Conservation (phyloP, 2,329 filamentous ascomycete genomes). For the Colletotrichum kahawae region DNA sequence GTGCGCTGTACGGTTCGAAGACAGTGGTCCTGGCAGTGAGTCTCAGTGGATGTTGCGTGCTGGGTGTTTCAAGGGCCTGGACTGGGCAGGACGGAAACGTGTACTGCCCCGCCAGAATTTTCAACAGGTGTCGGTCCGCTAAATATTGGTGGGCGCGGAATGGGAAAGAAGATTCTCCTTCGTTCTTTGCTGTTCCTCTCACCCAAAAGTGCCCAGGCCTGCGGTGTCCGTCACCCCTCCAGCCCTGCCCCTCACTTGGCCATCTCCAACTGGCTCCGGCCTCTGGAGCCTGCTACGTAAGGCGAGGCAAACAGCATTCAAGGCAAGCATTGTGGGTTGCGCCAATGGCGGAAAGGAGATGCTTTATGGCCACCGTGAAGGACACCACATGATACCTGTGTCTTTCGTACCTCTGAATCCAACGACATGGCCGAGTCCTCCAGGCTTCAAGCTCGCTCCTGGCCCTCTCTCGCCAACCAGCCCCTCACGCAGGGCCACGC, state of each 20-base stretch:
- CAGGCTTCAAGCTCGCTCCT: background rate
- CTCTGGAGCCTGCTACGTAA: constrained; percentile 5
- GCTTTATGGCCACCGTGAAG: background rate
- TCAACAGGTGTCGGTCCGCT: background rate
- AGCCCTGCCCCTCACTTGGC: constrained; percentile 7
- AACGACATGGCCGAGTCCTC: background rate
- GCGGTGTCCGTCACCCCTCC: background rate
- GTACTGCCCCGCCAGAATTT: background rate
- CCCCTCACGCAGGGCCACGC: background rate
- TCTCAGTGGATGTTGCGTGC: background rate
- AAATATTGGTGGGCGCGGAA: constrained; percentile 21
- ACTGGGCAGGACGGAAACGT: background rate
- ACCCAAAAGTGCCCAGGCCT: background rate
- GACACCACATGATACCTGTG: background rate
- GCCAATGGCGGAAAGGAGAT: background rate
- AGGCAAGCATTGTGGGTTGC: background rate
- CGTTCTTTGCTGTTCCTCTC: constrained; percentile 14
- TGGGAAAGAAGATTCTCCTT: constrained; percentile 26
- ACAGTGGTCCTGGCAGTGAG: background rate
- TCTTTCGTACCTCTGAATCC: background rate
- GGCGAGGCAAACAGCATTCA: background rate
- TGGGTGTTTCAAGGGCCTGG: background rate
- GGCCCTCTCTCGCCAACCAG: background rate
- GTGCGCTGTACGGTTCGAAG: background rate
- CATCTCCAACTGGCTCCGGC: constrained; percentile 2